Base-by-base conservation (phyloP, 169 alveolate species). In the Cryptosporidium ubiquitum region DNA sequence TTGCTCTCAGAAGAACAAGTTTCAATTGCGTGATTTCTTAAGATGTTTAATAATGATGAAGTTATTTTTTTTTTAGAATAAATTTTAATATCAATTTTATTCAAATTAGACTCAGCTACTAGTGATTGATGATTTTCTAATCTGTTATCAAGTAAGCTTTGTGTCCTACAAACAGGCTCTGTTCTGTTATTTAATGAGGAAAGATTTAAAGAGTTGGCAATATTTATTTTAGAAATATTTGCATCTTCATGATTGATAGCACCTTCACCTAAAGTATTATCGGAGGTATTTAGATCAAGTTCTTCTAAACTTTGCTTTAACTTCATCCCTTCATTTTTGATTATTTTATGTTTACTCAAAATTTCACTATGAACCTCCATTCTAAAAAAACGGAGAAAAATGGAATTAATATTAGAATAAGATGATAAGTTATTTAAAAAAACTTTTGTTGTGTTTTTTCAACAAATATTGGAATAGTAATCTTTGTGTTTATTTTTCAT, bases 41-140 rank as follows among this genome's bases (percentile, higher is more conserved):
- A 74, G 14, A 74, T 60, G 3, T 39, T 26, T 20, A 74, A n/a
- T 5, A 74, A 14, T 9, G 86, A 57, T 39, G 37, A 29, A 55
- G 16, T 58, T 14, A 14, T 47, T 26, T 60, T 60, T 74, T 42
- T 52, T 60, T 74, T 55, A n/a, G 39, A 20, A 74, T 29, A 26
- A 37, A 47, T 47, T 47, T 47, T 20, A 0, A 14, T 47, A 47
- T 47, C 55, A 47, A 47, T 47, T 47, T 47, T 47, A 47, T 6
- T 47, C 16, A 47, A 16, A 42, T 26, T 69, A 18, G 84, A n/a
- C 14, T n/a, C 40, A 16, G 84, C 9, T 42, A 69, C 14, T 7
- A 69, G 0, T 31, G 68, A 44, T 26, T 42, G 23, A 14, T n/a
- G 23, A 16, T 12, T 42, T 39, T 47, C 40, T 23, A 69, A 39